Evolutionary conservation across 2,329 filamentous ascomycete species (phyloP), one percentile per base, ranked within the genome.

Genomic region (Immersiporthe knoxdaviesiana): DNA sequence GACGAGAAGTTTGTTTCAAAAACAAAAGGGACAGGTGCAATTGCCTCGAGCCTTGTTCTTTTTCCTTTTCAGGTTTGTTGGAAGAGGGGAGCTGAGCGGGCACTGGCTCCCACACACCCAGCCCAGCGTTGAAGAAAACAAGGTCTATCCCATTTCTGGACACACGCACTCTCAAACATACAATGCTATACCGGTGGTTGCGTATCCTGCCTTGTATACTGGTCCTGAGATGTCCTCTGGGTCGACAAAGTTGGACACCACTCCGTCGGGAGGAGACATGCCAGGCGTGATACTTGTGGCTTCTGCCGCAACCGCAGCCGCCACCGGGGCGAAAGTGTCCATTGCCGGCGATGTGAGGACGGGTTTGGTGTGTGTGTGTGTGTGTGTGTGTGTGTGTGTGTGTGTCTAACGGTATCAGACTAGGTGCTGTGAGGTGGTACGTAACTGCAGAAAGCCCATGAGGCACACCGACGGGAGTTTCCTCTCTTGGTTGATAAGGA

Each of bases 111-210:
- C 52, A 56, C 11, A 14, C 11, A 16, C 24, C 52, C 12, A 7
- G 52, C 24, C 52, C 12, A 7, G 52, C 1, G 24, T 50, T 14
- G 4, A 30, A 54, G 52, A n/a, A 52, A 50, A 27, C n/a, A 27
- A n/a, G 12, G 3, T 50, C 6, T 8, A 35, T 35, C 10, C n/a
- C n/a, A 14, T 56, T 30, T 14, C 24, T 16, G 24, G 35, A 35
- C 4, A 35, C 4, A 35, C 35, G n/a, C n/a, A 54, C 50, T 8
- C 12, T 30, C 12, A 56, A 7, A 56, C 52, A 27, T 56, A 56
- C 52, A 56, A 56, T 30, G 52, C 52, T 56, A 56, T 56, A 56
- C 24, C 30, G 24, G 27, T 56, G 24, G 52, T 56, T 30, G 52
- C 52, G 27, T 56, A 56, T 32, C 52, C 52, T 56, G 52, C 52